Evolutionary conservation across 1,139 yeast species (phyloP).

Genomic region (Lodderomyces margitis): DNA sequence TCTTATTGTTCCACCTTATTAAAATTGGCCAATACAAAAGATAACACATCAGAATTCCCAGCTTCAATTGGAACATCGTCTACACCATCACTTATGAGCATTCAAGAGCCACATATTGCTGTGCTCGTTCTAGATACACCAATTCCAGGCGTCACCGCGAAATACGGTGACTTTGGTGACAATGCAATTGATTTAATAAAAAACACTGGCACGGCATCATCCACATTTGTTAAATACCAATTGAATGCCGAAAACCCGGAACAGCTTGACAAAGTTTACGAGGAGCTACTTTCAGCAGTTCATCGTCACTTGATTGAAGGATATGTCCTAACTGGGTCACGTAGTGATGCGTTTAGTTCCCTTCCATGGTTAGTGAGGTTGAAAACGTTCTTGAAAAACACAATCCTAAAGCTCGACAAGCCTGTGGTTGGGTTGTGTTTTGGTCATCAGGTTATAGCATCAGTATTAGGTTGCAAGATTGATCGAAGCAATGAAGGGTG

Average conservation of each 20-base stretch:
- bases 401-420: slow-evolving; percentile 25
- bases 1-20: too few relatives aligned
- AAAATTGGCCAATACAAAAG: background rate
- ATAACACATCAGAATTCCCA: too few relatives aligned
- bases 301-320: slow-evolving; percentile 37
- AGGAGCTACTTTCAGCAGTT: slow-evolving; percentile 20
- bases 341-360: slow-evolving; percentile 53
- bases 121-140: slow-evolving; percentile 48
- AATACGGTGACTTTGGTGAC: slow-evolving; percentile 55
- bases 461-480: slow-evolving; percentile 62
- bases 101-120: slow-evolving; percentile 32
- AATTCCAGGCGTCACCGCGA: slow-evolving; percentile 24
- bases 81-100: background rate
- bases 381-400: slow-evolving; percentile 38
- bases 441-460: slow-evolving; percentile 79
- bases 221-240: slow-evolving; percentile 36
- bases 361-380: slow-evolving; percentile 55
- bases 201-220: slow-evolving; percentile 10
- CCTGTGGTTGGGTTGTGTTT: slow-evolving; percentile 74
- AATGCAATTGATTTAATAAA: slow-evolving; percentile 34
- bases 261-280: slow-evolving; percentile 5
- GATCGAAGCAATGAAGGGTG: slow-evolving; percentile 61
- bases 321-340: slow-evolving; percentile 65
- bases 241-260: slow-evolving; percentile 22
- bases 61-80: too few relatives aligned